Conservation (phyloP, 2,329 filamentous ascomycete species). For the Beauveria asiatica region DNA sequence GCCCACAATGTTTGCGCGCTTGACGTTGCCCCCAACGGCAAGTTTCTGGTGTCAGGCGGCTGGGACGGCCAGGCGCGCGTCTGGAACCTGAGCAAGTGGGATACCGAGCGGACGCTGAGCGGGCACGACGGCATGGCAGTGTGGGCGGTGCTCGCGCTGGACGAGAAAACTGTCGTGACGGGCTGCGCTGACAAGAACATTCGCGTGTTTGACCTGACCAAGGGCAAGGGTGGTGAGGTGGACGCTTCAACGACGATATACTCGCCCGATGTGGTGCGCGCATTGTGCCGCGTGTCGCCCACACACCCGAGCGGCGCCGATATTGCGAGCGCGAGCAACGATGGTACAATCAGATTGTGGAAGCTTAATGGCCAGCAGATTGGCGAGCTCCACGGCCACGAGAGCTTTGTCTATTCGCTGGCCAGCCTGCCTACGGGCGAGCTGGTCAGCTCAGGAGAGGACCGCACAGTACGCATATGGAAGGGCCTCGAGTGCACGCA, state of each 20-base stretch:
- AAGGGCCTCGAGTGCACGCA: constrained; percentile 74
- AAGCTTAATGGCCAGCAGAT: constrained; percentile 70
- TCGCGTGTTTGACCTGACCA: constrained; percentile 67
- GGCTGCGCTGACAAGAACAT: constrained; percentile 87
- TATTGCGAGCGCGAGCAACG: constrained; percentile 93
- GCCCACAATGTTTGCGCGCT: constrained; percentile 80
- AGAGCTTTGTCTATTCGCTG: constrained; percentile 89
- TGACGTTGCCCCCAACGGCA: constrained; percentile 64
- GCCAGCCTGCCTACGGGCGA: constrained; percentile 72
- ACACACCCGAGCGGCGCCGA: constrained; percentile 75
- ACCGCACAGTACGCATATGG: constrained; percentile 91
- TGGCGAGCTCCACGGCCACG: constrained; percentile 75
- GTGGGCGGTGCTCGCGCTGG: constrained; percentile 84
- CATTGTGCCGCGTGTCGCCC: constrained; percentile 71
- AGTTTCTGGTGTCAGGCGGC: constrained; percentile 77
- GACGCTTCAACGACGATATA: constrained; percentile 47
- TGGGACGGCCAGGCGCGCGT: constrained; percentile 87
- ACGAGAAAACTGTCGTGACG: constrained; percentile 75
- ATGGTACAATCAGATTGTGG: constrained; percentile 82
- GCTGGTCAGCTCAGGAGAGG: constrained; percentile 84
- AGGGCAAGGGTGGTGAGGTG: constrained; percentile 45
- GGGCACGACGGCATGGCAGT: constrained; percentile 72
- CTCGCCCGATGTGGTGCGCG: constrained; percentile 76
- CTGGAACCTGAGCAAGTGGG: constrained; percentile 83
- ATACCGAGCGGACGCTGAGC: constrained; percentile 59